Percentiles rank a stretch among this genome's conserved stretches.
These are phyloP conservation scores for Talaromyces sp. DNA, from an alignment of 2,329 filamentous ascomycete genomes.

Conservation along the genomic window DNA sequence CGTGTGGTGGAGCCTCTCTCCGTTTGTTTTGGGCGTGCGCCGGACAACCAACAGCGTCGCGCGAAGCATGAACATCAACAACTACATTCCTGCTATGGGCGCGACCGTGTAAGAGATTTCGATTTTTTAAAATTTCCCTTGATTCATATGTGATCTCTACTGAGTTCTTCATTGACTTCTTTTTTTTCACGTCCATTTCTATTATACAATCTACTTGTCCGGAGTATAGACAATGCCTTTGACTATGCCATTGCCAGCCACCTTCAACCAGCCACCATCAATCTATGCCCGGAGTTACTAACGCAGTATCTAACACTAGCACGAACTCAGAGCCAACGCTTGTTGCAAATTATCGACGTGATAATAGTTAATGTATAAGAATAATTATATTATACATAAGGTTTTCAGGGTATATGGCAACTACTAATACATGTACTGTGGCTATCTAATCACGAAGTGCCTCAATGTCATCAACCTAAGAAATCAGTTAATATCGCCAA, in stretches of 20 bases:
- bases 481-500: slow-evolving; percentile 11
- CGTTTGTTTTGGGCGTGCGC: slow-evolving; percentile 43
- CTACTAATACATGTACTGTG: slow-evolving; percentile 23
- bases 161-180: slow-evolving; percentile 3
- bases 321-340: background rate
- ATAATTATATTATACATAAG: slow-evolving; percentile 32
- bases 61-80: slow-evolving; percentile 38
- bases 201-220: background rate
- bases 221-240: background rate
- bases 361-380: background rate
- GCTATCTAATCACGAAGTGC: slow-evolving; percentile 57
- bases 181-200: slow-evolving; percentile 2
- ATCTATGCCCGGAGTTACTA: background rate
- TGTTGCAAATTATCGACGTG: background rate
- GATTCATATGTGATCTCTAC: too few species aligned
- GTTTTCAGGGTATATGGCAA: slow-evolving; percentile 34
- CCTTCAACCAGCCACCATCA: slow-evolving; percentile 22
- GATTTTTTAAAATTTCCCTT: background rate
- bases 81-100: slow-evolving; percentile 27
- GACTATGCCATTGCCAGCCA: slow-evolving; percentile 11
- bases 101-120: slow-evolving; percentile 20
- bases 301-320: background rate
- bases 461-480: slow-evolving; percentile 73
- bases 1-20: slow-evolving; percentile 33
- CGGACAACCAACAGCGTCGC: slow-evolving; percentile 39